Base-by-base conservation (phyloP, 768 basidiomycete genomes). In the Podaxis pistillaris region DNA sequence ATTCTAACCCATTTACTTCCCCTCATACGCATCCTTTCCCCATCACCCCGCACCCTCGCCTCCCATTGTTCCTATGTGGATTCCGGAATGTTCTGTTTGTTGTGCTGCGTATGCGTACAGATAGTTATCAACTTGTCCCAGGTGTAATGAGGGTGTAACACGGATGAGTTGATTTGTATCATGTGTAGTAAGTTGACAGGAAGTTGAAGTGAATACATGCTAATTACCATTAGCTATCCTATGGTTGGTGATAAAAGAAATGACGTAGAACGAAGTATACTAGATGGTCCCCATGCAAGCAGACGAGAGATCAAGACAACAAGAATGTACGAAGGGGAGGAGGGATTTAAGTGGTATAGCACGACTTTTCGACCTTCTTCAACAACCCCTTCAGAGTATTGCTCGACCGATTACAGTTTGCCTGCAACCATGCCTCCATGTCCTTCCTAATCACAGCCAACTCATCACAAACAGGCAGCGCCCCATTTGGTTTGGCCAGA, bases 371-470 rank as follows among this genome's bases (percentile, higher is more conserved):
- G 11, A 94, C 84, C 76, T 92, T 93, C 80, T 93, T 93, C 69
- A 94, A 73, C 66, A 94, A 73, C 0, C 88, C 89, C 72, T 93
- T 93, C 67, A 94, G 75, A 15, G 88, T 90, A 65, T 87, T 88
- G 68, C 87, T 90, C 55, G 87, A 87, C 73, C 93, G 88, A 71
- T 92, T 92, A 68, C 94, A 94, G 71, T 96, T 95, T 17, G 80
- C 82, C 71, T 89, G 84, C 62, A 99, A 71, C 94, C 94, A 98
- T 15, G 65, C 66, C 77, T 97, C 94, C 89, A 99, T 94, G 73
- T 95, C 90, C 37, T 66, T 74, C 65, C 96, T 80, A 12, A 98
- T 65, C 30, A 63, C 76, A 1, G 71, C 80, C 56, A 98, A 73
- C 73, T 91, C 88, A 53, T 86, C 81, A 55, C 81, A 84, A 38